Evolutionary conservation across 345 rosid species (phyloP).

Genomic region (Camelina hispida): DNA sequence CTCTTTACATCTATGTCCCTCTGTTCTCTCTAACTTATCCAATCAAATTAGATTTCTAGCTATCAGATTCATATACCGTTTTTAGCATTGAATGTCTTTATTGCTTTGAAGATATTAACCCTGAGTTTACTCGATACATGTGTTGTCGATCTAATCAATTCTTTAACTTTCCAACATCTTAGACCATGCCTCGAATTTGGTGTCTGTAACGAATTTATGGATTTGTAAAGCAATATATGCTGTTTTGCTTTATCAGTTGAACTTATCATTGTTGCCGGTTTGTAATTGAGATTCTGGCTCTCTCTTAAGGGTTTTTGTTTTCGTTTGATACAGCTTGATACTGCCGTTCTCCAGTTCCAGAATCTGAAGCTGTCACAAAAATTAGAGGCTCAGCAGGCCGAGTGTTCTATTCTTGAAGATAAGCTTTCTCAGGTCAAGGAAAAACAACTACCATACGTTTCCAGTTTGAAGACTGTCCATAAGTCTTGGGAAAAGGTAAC

Average conservation of each 20-base stretch:
- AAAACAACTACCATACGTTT: constrained; percentile 60
- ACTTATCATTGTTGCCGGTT: neutral
- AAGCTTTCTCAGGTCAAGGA: constrained; percentile 59
- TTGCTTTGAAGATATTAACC: constrained; percentile 7
- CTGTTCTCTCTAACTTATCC: neutral
- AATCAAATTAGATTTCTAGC: constrained; percentile 15
- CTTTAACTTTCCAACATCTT: neutral
- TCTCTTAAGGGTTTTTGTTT: neutral
- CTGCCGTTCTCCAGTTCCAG: constrained; percentile 81
- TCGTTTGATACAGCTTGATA: constrained; percentile 61
- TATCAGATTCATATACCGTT: neutral
- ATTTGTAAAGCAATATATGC: neutral
- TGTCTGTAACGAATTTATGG: neutral
- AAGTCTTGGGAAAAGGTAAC: constrained; percentile 81
- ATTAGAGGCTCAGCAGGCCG: constrained; percentile 83
- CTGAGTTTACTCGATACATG: neutral
- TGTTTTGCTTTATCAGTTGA: neutral
- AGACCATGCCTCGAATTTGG: constrained; percentile 11
- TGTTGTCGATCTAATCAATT: neutral
- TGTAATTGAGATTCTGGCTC: constrained; percentile 21
- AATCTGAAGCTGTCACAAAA: constrained; percentile 88
- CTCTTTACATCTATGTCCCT: neutral
- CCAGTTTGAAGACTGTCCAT: constrained; percentile 63
- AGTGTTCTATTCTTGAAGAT: constrained; percentile 66
- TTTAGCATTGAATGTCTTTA: neutral